Conservation (phyloP, 352 stramenopile species). For the Globisporangium emineosum region DNA sequence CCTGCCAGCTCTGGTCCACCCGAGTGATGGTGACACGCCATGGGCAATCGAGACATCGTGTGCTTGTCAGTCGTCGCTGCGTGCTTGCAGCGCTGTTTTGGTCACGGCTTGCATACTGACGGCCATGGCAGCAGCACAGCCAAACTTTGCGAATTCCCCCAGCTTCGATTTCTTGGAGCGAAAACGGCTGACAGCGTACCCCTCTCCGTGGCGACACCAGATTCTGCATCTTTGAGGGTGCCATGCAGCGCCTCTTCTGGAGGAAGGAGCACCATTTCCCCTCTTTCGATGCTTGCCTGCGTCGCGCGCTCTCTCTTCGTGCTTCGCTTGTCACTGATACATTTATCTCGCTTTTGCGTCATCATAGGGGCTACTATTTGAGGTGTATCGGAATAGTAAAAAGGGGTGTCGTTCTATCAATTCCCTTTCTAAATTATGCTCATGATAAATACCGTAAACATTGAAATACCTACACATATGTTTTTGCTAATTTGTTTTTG, state of each 20-base stretch:
- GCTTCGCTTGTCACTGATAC: background rate
- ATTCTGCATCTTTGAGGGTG: constrained; percentile 1
- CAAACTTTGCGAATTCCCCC: background rate
- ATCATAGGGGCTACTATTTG: background rate
- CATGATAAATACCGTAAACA: too few species aligned
- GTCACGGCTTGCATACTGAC: background rate
- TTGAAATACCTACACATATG: too few species aligned
- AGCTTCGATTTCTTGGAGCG: constrained; percentile 2
- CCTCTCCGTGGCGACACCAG: background rate
- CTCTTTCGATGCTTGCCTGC: background rate
- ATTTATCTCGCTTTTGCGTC: background rate
- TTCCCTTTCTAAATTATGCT: too few species aligned
- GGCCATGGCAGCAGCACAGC: background rate
- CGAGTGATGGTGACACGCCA: constrained; percentile 1
- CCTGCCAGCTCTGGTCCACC: background rate
- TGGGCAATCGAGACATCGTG: constrained; percentile 1
- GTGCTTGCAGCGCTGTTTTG: constrained; percentile 1
- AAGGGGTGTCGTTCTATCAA: too few species aligned
- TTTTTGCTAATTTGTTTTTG: too few species aligned
- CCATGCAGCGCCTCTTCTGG: constrained; percentile 1
- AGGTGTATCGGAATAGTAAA: constrained; percentile 5
- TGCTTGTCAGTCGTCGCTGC: background rate
- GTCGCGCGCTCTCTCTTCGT: constrained; percentile 1
- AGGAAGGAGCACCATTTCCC: background rate
- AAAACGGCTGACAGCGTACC: constrained; percentile 2